Evolutionary conservation across 2,329 filamentous ascomycete genomes (phyloP), one percentile per base, ranked within the genome.

Genomic region (Talaromyces sp.): DNA sequence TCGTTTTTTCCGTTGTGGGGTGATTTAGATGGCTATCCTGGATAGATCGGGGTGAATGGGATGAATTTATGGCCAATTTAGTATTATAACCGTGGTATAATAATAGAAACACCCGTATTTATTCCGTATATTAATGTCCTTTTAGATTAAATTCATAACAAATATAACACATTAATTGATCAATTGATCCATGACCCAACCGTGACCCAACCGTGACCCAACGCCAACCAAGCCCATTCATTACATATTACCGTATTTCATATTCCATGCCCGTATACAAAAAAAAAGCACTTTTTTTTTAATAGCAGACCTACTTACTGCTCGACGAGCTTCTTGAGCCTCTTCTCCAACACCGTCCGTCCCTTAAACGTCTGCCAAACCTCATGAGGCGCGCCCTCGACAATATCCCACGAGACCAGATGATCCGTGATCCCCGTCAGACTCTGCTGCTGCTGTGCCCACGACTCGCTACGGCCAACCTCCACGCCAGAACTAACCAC

Each of bases 381-480:
- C 72, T 93, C 85, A 73, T 96, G 91, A 5, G 92, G 90, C 3
- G 93, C 92, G 65, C 88, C 85, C 61, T 90, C 86, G 10, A 97
- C 91, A 58, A 96, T 85, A 74, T 96, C 92, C 93, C 94, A 99
- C 44, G 84, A 81, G 61, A 90, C 75, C 57, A 98, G 78, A 55
- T 92, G 92, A 58, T 88, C 83, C 0, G 94, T 97, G 67, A 98
- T 80, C 63, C 84, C 86, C 7, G 88, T 92, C 64, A 97, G 77
- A 70, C 96, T 93, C 68, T 90, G 83, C 79, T 99, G 95, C 74
- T 92, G 92, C 65, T 84, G 79, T 73, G 90, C 88, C 95, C 95
- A 99, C 61, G 85, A 82, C 54, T 81, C 78, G 72, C 90, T 88
- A 56, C 76, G 81, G 61, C 85, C 83, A 60, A 92, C 81, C 68